phyloP scores from a whole-genome alignment of 805 yeast genomes.

The Starmerella sirachaensis region DNA sequence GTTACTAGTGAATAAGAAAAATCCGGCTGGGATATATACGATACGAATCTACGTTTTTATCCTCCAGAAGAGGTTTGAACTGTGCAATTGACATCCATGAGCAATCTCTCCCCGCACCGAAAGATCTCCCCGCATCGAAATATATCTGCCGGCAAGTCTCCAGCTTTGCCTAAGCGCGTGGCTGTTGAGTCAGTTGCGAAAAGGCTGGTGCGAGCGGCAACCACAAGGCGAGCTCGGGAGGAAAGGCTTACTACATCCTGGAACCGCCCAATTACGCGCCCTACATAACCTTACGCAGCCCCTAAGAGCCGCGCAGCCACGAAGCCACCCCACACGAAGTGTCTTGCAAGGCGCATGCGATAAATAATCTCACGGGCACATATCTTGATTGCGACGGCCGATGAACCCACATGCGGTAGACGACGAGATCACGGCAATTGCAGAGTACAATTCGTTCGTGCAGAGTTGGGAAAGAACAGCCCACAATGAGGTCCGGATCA shows the following conservation, averaged over 20 bases:
- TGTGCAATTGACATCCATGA: too few species aligned
- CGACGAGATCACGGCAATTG: conserved; percentile 14
- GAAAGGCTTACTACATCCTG: too few species aligned
- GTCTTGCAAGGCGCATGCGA: neutral
- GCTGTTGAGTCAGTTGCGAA: too few species aligned
- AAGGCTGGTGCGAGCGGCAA: neutral
- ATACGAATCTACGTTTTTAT: neutral
- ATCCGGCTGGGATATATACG: neutral
- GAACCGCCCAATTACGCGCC: neutral
- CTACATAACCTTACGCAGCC: neutral
- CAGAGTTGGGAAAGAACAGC: conserved; percentile 4
- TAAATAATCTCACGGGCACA: neutral
- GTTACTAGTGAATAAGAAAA: neutral
- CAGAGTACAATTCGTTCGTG: conserved; percentile 4
- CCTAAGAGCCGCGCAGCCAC: neutral
- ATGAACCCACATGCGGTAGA: conserved; percentile 12
- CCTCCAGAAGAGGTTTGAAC: neutral
- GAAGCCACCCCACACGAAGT: neutral
- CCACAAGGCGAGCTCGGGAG: neutral
- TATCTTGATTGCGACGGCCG: too few species aligned
- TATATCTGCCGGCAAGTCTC: neutral
- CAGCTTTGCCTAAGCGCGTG: neutral
- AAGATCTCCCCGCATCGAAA: too few species aligned
- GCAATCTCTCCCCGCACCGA: too few species aligned
- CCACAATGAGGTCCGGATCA: conserved; percentile 3